Evolutionary conservation across 192 early-diverging fungal species (phyloP), one percentile per base, ranked within the genome.

Genomic region (Coemansia sp.): DNA sequence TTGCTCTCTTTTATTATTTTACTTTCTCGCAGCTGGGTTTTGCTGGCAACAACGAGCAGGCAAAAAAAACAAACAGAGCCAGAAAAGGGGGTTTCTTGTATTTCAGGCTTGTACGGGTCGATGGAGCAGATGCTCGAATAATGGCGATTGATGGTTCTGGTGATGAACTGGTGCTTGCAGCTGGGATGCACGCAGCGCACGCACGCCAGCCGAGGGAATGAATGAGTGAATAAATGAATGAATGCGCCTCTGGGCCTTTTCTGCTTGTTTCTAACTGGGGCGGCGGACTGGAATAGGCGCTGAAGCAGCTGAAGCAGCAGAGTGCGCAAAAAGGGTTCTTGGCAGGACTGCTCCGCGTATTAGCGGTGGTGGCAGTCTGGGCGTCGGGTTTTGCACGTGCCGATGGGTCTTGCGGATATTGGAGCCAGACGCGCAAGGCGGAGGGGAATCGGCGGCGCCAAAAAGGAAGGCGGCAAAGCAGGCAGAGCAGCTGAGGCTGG

Each of bases 121-220:
- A 2, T 52, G 21, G 19, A 22, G 49, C 41, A 42, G 6, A 42
- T 42, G 41, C 41, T 42, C 41, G 6, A 52, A 52, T 41, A 58
- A 58, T 41, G 32, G 56, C 32, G 37, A 58, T 58, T 58, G 56
- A 58, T 58, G 56, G 39, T 58, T 58, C 56, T 41, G 8, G 36
- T 58, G 56, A 58, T 58, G 37, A 58, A 52, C 49, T 26, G 49
- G 49, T 22, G 7, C 7, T 42, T 42, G 41, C 41, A 52, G 49
- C 49, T 7, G 47, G 48, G 48, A 49, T 49, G 48, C 48, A 49
- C 48, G n/a, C 11, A 4, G 48, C 48, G 26, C 26, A 26, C 26
- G 26, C 47, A 49, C 47, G 47, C 15, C 47, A 18, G 47, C 13
- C 26, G 51, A 49, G 19, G n/a, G 51, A 12, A 15, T 3, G 51